Conservation (phyloP, 73 alveolate species). For the Paramecium biaurelia region DNA sequence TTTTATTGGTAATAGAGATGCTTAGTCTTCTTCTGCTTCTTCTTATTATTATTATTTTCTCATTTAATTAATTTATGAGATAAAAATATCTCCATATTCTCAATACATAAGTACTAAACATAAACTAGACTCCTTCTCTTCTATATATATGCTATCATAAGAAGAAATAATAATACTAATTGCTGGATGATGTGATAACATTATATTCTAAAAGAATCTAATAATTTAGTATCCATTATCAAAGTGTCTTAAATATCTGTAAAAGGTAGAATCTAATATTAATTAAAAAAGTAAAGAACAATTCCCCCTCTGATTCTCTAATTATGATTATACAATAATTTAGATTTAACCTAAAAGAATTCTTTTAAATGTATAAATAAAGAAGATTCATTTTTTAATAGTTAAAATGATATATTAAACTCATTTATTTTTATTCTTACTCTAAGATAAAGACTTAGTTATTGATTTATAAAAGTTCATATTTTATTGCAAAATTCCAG, state of each 20-base stretch:
- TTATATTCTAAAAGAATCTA: background rate
- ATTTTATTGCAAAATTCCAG: background rate
- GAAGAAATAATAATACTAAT: background rate
- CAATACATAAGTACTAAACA: background rate
- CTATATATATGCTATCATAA: background rate
- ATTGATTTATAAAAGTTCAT: background rate
- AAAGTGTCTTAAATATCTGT: too few species aligned
- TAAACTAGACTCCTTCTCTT: background rate
- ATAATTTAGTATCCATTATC: background rate
- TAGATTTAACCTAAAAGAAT: background rate
- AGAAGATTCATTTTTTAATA: background rate
- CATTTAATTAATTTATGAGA: background rate
- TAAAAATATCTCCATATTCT: background rate
- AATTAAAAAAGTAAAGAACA: too few species aligned
- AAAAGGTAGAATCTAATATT: too few species aligned
- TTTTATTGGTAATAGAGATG: conserved; percentile 20
- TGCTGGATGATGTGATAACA: background rate
- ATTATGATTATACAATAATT: background rate
- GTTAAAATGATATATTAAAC: background rate
- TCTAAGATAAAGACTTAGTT: background rate
- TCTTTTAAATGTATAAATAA: background rate
- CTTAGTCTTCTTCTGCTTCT: background rate
- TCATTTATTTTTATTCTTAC: background rate
- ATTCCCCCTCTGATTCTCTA: background rate
- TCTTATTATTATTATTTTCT: background rate